These are phyloP conservation scores for Plasmodiophora brassicae DNA, from an alignment of 208 protist species.

Conservation along the genomic window DNA sequence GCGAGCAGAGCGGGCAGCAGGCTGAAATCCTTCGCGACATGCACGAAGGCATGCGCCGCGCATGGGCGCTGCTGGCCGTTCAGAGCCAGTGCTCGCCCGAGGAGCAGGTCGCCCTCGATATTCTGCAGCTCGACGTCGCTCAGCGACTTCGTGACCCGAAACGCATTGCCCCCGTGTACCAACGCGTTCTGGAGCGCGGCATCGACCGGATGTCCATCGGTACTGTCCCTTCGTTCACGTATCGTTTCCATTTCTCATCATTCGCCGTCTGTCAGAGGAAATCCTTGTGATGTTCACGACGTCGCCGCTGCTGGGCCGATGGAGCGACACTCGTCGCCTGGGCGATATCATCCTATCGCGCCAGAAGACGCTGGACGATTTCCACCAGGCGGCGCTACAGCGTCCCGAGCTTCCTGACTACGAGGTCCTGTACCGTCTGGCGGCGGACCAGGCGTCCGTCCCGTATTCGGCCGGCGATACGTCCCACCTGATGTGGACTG, in stretches of 20 bases:
- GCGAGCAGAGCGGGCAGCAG: too few species aligned
- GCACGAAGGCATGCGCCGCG: neutral
- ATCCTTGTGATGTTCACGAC: neutral
- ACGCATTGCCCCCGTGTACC: neutral
- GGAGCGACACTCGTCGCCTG: neutral
- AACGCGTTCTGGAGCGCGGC: neutral
- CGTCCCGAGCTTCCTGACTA: constrained; percentile 10
- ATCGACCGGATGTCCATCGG: too few species aligned
- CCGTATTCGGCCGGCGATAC: neutral
- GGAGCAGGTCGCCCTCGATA: neutral
- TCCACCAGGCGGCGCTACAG: constrained; percentile 26
- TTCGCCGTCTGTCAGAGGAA: neutral
- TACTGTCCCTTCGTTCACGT: too few species aligned
- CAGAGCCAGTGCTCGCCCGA: neutral
- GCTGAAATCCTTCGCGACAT: neutral
- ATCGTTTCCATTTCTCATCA: neutral
- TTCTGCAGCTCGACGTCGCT: constrained; percentile 1
- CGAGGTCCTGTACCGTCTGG: too few species aligned
- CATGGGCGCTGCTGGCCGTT: neutral
- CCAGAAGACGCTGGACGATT: neutral
- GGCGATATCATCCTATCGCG: neutral
- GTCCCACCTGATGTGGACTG: neutral
- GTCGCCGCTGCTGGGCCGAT: neutral
- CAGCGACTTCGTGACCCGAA: neutral
- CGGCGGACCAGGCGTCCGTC: constrained; percentile 19